These are phyloP conservation scores for Acer negundo DNA, from an alignment of 345 rosid genomes.

Conservation along the genomic window DNA sequence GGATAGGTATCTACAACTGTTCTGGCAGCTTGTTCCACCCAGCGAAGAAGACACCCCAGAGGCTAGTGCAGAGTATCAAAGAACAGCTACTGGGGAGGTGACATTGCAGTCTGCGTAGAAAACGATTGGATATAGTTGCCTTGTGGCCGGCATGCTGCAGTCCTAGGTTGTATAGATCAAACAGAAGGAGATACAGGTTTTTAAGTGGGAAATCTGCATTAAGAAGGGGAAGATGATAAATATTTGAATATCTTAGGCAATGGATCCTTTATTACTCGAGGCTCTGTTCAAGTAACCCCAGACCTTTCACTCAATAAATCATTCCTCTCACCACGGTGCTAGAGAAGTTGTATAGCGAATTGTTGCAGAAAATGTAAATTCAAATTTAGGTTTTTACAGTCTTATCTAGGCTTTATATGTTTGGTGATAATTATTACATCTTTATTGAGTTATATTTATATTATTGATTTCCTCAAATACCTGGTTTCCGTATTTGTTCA, in stretches of 20 bases:
- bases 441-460: no score
- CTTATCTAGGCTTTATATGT: neutral
- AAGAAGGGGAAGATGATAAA: no score
- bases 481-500: no score
- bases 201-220: no score
- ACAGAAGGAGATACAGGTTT: constrained; percentile 4
- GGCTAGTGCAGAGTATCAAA: constrained; percentile 77
- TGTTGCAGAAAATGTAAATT: constrained; percentile 35
- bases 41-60: constrained; percentile 99
- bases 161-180: constrained; percentile 30
- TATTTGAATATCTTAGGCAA: neutral
- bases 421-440: constrained; percentile 1
- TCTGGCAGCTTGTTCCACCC: constrained; percentile 99
- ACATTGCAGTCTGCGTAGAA: constrained; percentile 72
- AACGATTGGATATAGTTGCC: neutral
- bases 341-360: constrained; percentile 32
- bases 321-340: constrained; percentile 1
- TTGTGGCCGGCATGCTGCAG: neutral
- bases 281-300: neutral
- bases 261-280: neutral
- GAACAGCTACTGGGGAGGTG: constrained; percentile 66
- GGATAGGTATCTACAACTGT: constrained; percentile 77
- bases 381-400: constrained; percentile 6
- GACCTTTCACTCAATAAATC: neutral
- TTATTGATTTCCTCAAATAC: no score